Percentiles rank a stretch among this genome's conserved stretches.
These are phyloP conservation scores for Arachis monticola DNA, from an alignment of 331 rosid genomes.

Conservation along the genomic window DNA sequence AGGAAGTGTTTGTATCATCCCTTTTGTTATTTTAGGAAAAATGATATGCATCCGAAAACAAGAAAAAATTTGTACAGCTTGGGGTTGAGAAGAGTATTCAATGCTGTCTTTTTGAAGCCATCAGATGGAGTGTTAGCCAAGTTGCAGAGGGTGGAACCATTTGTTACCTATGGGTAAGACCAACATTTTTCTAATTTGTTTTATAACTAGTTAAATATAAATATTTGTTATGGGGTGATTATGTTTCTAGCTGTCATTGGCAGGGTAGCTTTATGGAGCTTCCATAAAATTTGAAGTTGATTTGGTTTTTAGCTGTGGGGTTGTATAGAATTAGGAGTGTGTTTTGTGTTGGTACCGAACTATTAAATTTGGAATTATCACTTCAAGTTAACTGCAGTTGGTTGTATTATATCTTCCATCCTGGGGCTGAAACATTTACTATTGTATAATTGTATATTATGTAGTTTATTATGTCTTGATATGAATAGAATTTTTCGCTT, in stretches of 20 bases:
- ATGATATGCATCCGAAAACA: slow-evolving; percentile 79
- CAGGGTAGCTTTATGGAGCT: slow-evolving; percentile 2
- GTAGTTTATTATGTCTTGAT: too few relatives aligned
- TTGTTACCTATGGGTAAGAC: slow-evolving; percentile 83
- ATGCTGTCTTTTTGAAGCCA: slow-evolving; percentile 73
- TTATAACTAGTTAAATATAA: neutral
- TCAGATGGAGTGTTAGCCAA: slow-evolving; percentile 60
- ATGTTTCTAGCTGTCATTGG: neutral
- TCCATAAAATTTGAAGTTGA: slow-evolving; percentile 3
- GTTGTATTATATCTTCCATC: neutral
- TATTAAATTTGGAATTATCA: too few relatives aligned
- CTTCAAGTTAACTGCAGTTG: too few relatives aligned
- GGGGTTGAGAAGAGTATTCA: slow-evolving; percentile 64
- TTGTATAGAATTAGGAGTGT: neutral
- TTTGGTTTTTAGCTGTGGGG: neutral
- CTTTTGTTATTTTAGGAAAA: slow-evolving; percentile 52
- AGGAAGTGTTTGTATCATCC: neutral
- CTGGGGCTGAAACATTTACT: neutral
- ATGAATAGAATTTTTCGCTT: too few relatives aligned
- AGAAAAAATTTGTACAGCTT: slow-evolving; percentile 63
- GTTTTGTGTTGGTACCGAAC: too few relatives aligned
- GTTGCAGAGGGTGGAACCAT: slow-evolving; percentile 82
- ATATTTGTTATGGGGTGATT: neutral
- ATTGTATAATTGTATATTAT: too few relatives aligned
- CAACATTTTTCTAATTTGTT: too few relatives aligned